A percentile compares a stretch with the other conserved stretches of the same genome.
Evolutionary conservation across 176 grass and related monocot species (phyloP).

Genomic region (Avena sativa): DNA sequence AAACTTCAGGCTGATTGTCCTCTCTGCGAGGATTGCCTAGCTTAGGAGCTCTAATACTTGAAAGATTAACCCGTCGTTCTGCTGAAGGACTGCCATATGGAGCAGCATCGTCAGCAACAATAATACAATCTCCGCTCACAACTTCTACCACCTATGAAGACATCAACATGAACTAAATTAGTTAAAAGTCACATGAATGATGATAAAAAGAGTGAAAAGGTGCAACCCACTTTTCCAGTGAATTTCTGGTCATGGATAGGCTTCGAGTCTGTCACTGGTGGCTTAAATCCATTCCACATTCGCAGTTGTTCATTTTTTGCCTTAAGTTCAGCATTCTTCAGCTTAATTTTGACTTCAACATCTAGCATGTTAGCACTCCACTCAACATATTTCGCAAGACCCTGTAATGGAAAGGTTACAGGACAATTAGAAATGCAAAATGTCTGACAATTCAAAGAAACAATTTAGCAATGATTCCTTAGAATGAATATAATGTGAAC

Average conservation of each 20-base stretch:
- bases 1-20: constrained; percentile 65
- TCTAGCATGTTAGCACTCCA: constrained; percentile 99
- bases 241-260: constrained; percentile 94
- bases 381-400: constrained; percentile 95
- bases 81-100: constrained; percentile 81
- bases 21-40: constrained; percentile 82
- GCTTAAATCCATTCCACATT: constrained; percentile 90
- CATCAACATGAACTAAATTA: constrained; percentile 37
- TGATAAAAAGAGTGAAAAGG: constrained; percentile 14
- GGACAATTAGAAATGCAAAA: constrained; percentile 16
- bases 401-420: constrained; percentile 54
- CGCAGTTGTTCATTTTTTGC: constrained; percentile 86
- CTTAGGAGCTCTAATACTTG: constrained; percentile 91
- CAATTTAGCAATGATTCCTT: background rate
- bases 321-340: constrained; percentile 90
- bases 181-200: constrained; percentile 19
- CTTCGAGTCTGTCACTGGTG: constrained; percentile 87
- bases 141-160: constrained; percentile 90
- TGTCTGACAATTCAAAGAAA: constrained; percentile 28
- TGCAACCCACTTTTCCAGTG: constrained; percentile 73
- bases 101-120: constrained; percentile 85
- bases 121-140: constrained; percentile 93
- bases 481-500: background rate
- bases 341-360: constrained; percentile 81
- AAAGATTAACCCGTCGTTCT: constrained; percentile 87